Evolutionary conservation across 2,329 filamentous ascomycete species (phyloP).

Genomic region (Alternaria angustiovoidea): DNA sequence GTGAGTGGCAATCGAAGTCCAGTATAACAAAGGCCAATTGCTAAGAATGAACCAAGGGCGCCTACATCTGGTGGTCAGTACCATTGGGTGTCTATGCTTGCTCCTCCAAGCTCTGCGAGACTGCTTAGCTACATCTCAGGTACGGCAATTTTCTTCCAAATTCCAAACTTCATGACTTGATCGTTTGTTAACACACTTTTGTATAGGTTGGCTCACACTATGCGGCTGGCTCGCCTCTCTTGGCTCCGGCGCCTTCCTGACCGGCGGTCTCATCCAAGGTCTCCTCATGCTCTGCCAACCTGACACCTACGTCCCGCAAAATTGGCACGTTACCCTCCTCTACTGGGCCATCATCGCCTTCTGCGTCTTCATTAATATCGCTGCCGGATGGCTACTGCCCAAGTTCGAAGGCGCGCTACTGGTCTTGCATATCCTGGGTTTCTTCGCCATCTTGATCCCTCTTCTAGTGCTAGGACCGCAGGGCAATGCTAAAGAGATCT

Average conservation of each 20-base stretch:
- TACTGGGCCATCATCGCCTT: slow-evolving; percentile 55
- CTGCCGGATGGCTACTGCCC: slow-evolving; percentile 55
- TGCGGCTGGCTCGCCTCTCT: slow-evolving; percentile 51
- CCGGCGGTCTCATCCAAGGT: slow-evolving; percentile 41
- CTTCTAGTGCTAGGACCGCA: slow-evolving; percentile 54
- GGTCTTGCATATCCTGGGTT: slow-evolving; percentile 59
- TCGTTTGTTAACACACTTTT: neutral
- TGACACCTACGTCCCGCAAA: slow-evolving; percentile 46
- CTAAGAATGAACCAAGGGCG: slow-evolving; percentile 13
- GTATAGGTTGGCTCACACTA: slow-evolving; percentile 53
- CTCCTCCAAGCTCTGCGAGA: slow-evolving; percentile 48
- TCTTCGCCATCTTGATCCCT: slow-evolving; percentile 60
- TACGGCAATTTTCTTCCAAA: slow-evolving; percentile 1
- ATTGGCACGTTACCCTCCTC: slow-evolving; percentile 61
- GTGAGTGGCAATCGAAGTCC: slow-evolving; percentile 13
- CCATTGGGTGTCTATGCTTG: slow-evolving; percentile 51
- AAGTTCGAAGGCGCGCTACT: slow-evolving; percentile 58
- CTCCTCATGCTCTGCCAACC: slow-evolving; percentile 50
- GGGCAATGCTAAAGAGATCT: slow-evolving; percentile 51
- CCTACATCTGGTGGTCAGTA: slow-evolving; percentile 49
- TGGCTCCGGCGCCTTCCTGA: slow-evolving; percentile 39
- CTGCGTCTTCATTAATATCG: slow-evolving; percentile 54
- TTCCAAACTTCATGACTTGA: neutral
- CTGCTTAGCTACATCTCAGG: slow-evolving; percentile 54
- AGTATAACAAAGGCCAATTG: neutral